Conservation (phyloP, 2,329 filamentous ascomycete species). For the Dactylellina drechsleri region DNA sequence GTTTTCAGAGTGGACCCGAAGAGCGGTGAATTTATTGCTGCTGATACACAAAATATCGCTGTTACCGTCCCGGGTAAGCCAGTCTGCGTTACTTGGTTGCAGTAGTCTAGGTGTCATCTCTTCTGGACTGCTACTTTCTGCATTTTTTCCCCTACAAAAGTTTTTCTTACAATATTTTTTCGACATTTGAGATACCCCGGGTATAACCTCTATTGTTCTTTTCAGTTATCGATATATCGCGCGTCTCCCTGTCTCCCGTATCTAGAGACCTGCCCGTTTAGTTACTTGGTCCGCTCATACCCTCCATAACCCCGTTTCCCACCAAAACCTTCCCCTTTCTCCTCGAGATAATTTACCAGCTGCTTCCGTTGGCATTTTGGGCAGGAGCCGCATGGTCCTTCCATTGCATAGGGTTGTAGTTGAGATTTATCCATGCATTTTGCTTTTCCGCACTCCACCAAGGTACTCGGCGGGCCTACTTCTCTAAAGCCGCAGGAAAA, state of each 20-base stretch:
- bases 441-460: constrained; percentile 12
- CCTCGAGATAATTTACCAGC: constrained; percentile 21
- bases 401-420: constrained; percentile 9
- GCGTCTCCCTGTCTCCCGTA: background rate
- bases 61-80: constrained; percentile 14
- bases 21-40: constrained; percentile 68
- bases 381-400: constrained; percentile 32
- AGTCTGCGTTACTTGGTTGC: constrained; percentile 44
- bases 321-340: constrained; percentile 31
- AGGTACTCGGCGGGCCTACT: constrained; percentile 8
- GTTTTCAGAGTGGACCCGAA: constrained; percentile 70
- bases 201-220: background rate
- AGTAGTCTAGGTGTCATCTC: background rate
- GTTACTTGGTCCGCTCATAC: constrained; percentile 30
- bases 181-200: constrained; percentile 24
- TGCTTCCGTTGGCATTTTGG: constrained; percentile 15
- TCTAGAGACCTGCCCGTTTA: background rate
- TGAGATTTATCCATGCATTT: constrained; percentile 23
- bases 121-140: background rate
- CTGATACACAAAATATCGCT: constrained; percentile 18
- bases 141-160: background rate
- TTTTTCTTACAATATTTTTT: background rate
- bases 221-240: background rate
- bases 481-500: constrained; percentile 40
- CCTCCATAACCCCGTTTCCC: constrained; percentile 30